phyloP scores from a whole-genome alignment of 768 basidiomycete genomes.

The Kwoniella mangroviensis region DNA sequence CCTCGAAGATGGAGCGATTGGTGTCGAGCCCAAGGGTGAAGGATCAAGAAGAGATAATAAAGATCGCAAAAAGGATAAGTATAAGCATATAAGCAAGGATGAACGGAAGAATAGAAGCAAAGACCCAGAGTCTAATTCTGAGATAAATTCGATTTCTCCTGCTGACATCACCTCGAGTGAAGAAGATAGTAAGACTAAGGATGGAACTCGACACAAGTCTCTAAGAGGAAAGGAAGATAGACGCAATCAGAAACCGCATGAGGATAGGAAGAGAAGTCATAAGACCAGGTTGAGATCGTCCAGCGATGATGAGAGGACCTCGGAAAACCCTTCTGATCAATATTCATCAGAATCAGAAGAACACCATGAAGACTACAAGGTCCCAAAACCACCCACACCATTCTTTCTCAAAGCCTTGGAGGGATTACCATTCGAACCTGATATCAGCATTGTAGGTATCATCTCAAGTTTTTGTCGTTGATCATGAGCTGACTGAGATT shows the following conservation, averaged over 20 bases:
- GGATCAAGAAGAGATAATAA: background rate
- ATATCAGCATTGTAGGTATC: conserved; percentile 12
- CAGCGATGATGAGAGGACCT: no score
- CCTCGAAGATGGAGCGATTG: background rate
- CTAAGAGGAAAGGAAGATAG: background rate
- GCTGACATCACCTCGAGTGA: no score
- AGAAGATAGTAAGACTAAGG: no score
- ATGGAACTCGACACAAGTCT: no score
- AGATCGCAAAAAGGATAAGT: background rate
- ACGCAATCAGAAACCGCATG: background rate
- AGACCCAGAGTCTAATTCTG: background rate
- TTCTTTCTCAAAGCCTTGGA: conserved; percentile 11
- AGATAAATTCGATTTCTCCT: background rate
- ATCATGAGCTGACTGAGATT: background rate
- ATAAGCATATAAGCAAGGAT: background rate
- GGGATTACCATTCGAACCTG: conserved; percentile 27
- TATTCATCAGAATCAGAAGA: background rate
- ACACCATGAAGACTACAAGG: background rate
- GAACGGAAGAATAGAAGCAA: background rate
- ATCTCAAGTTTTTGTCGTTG: background rate
- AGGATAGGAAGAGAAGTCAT: background rate
- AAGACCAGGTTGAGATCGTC: background rate
- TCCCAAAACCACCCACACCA: conserved; percentile 3
- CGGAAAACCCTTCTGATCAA: background rate
- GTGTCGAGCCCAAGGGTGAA: background rate